Conservation (phyloP, 2,329 filamentous ascomycete species). For the Apiospora sp. region DNA sequence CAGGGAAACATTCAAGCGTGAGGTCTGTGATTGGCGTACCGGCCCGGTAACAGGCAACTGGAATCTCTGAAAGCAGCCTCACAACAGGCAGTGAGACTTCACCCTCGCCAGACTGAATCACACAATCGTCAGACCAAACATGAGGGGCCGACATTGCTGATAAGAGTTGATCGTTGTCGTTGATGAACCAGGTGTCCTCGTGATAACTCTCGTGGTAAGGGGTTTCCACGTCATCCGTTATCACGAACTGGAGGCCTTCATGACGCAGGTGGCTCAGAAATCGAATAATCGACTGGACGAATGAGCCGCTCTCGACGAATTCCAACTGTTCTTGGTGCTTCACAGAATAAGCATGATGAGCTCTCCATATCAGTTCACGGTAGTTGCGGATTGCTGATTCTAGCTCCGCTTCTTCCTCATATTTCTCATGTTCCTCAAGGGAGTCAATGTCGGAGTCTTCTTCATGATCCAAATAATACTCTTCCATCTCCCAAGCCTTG, state of each 20-base stretch:
- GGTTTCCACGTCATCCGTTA: neutral
- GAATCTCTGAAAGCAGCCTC: neutral
- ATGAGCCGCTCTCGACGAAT: neutral
- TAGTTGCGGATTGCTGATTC: neutral
- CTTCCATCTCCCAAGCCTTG: neutral
- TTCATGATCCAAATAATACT: neutral
- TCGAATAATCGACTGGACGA: neutral
- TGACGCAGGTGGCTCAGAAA: neutral
- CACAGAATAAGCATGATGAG: neutral
- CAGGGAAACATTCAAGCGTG: neutral
- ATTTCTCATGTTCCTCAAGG: too few species aligned
- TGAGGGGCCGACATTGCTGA: neutral
- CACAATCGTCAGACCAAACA: neutral
- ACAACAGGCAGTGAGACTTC: neutral
- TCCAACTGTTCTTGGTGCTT: neutral
- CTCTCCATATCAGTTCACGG: neutral
- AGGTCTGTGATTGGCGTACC: neutral
- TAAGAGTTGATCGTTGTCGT: neutral
- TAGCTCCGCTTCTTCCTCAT: too few species aligned
- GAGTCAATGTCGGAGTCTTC: too few species aligned
- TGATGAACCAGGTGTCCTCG: too few species aligned
- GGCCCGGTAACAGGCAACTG: neutral
- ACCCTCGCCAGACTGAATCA: neutral
- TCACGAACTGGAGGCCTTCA: neutral
- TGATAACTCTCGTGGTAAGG: neutral